A percentile compares a stretch with the other conserved stretches of the same genome.
Evolutionary conservation across 306 rosid genomes (phyloP).

Genomic region (Cucurbita argyrosperma): DNA sequence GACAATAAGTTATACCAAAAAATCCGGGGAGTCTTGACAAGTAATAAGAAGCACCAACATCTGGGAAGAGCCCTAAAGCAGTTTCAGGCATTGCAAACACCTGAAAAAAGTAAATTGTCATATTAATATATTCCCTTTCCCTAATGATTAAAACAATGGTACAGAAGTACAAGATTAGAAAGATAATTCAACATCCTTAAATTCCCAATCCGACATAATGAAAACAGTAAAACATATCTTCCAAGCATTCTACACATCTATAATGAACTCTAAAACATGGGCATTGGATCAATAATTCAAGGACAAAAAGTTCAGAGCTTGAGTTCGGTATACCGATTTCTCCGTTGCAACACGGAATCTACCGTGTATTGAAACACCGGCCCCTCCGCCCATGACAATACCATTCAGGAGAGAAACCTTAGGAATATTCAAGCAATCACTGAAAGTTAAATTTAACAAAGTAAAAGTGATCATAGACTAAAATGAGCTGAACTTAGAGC

Average conservation of each 20-base stretch:
- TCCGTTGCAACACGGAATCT: conserved; percentile 84
- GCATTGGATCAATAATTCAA: background rate
- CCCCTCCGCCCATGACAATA: conserved; percentile 97
- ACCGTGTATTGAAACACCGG: conserved; percentile 83
- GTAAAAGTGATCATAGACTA: background rate
- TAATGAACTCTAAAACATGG: background rate
- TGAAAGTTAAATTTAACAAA: background rate
- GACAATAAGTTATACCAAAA: conserved; percentile 44
- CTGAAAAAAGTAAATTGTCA: conserved; percentile 28
- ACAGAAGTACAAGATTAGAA: no score
- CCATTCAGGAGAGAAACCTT: conserved; percentile 91
- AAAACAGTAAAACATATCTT: background rate
- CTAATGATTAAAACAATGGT: no score
- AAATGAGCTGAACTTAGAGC: background rate
- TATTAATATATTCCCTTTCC: background rate
- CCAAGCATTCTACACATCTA: background rate
- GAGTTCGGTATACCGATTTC: conserved; percentile 25
- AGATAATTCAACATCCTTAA: no score
- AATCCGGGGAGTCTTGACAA: conserved; percentile 86
- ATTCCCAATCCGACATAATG: background rate
- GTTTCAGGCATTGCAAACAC: conserved; percentile 98
- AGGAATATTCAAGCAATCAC: conserved; percentile 8
- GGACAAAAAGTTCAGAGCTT: background rate
- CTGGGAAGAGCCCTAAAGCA: conserved; percentile 90
- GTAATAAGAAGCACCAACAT: conserved; percentile 80